Percentiles rank a stretch among this genome's conserved stretches.
phyloP scores from a whole-genome alignment of 257 asterid species.

The Ajuga chamaepitys region DNA sequence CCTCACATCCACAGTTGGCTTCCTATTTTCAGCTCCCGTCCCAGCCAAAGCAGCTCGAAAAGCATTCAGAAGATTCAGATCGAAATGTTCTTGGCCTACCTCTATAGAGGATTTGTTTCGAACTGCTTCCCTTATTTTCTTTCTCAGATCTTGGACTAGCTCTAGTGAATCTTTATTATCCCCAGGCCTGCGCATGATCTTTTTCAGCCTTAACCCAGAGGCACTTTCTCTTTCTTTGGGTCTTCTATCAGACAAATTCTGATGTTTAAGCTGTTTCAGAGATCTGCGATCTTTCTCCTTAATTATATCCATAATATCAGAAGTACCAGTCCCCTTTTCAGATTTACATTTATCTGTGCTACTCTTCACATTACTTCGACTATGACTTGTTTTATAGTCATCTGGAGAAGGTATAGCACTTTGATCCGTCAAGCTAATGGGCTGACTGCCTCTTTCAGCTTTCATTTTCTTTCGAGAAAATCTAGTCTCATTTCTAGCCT shows the following conservation, averaged over 20 bases:
- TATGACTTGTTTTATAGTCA: constrained; percentile 18
- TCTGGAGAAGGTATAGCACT: constrained; percentile 28
- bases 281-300: constrained; percentile 48
- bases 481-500: constrained; percentile 33
- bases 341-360: constrained; percentile 22
- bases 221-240: constrained; percentile 48
- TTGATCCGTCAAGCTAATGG: constrained; percentile 24
- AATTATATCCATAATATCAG: constrained; percentile 68
- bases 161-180: constrained; percentile 58
- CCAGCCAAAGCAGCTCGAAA: constrained; percentile 89
- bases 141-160: constrained; percentile 71
- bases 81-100: constrained; percentile 53
- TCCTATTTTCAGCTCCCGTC: constrained; percentile 53
- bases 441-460: constrained; percentile 34
- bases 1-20: constrained; percentile 50
- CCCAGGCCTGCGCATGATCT: constrained; percentile 78
- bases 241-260: constrained; percentile 22
- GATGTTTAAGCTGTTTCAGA: constrained; percentile 28
- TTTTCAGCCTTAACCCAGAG: constrained; percentile 78
- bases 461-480: constrained; percentile 48
- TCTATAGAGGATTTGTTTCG: constrained; percentile 69
- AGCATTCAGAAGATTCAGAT: constrained; percentile 89
- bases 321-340: constrained; percentile 27
- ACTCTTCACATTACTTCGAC: constrained; percentile 20
- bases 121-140: constrained; percentile 81